A percentile compares a stretch with the other conserved stretches of the same genome.
Evolutionary conservation across 2,329 filamentous ascomycete species (phyloP).

Genomic region (Harringtonia lauricola): DNA sequence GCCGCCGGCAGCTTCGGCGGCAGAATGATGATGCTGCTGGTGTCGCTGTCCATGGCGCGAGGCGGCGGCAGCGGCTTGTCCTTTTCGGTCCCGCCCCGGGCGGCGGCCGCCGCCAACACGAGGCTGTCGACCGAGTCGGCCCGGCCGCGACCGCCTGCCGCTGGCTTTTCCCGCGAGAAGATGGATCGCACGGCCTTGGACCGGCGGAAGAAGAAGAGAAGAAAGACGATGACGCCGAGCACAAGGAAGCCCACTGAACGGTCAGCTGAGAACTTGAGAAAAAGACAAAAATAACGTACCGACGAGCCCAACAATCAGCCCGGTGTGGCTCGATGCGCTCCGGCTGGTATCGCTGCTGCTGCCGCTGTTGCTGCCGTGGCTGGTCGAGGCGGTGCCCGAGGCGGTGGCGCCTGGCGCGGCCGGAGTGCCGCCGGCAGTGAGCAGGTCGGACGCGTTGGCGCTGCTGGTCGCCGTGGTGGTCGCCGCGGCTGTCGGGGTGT

Average conservation of each 20-base stretch:
- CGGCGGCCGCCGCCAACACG: no score
- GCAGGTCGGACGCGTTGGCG: not conserved
- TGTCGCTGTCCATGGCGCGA: no score
- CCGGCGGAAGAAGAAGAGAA: slow-evolving; percentile 6
- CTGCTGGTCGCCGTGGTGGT: not conserved
- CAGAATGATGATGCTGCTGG: no score
- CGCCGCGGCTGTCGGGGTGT: not conserved
- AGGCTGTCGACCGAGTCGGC: not conserved
- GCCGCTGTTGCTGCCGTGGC: not conserved
- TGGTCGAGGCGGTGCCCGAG: not conserved
- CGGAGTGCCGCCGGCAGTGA: not conserved
- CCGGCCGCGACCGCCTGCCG: not conserved
- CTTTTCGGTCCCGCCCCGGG: no score
- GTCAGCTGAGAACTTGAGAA: not conserved
- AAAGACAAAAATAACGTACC: not conserved
- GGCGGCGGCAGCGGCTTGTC: no score
- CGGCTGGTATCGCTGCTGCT: not conserved
- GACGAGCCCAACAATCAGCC: slow-evolving; percentile 5
- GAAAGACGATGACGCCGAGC: not conserved
- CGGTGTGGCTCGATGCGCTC: slow-evolving; percentile 1
- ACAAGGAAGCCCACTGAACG: not conserved
- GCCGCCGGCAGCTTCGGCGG: not conserved
- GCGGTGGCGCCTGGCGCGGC: not conserved
- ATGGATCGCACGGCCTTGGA: slow-evolving; percentile 1
- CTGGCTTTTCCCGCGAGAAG: not conserved